Base-by-base conservation (phyloP, 768 basidiomycete species). In the Daedaleopsis sinensis region DNA sequence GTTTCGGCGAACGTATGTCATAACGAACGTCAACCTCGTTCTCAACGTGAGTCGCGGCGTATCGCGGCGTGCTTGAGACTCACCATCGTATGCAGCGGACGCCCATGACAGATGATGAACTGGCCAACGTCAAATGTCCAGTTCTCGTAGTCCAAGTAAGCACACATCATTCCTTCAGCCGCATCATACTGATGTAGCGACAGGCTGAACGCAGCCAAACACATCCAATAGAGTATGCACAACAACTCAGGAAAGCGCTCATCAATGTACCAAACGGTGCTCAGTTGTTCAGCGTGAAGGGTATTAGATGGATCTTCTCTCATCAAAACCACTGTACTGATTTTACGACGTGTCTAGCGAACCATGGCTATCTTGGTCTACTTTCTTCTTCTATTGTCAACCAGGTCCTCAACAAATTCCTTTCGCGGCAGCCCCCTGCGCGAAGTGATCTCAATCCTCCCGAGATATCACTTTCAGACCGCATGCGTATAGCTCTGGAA, bases 61-160 rank as follows among this genome's bases (percentile, higher is more conserved):
- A 2, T 12, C 8, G n/a, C 18, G 12, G 13, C 11, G 10, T 27
- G 21, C 7, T 19, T 35, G 43, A 1, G 36, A 23, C 36, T 53
- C 24, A 56, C 32, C 5, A 12, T 38, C 0, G 43, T 24, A 19
- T 44, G 13, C 67, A 92, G 91, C 80, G 89, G 66, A 79, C 79
- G 38, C 80, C 82, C 5, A 71, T 91, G 50, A 79, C 67, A 43
- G 63, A 77, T 19, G 78, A 81, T 27, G 77, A 80, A 60, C 76
- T 84, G 35, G 79, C 79, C n/a, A 67, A 72, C 43, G 82, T 92
- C 53, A 83, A 71, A 5, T 82, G 84, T 62, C 90, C 90, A 2
- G 83, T 88, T 12, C 76, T 91, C 13, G 82, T 91, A 19, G 80
- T 91, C 46, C 89, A 90, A 73, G 89, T 89, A 55, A 58, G 77